Evolutionary conservation across 1,284 basidiomycete species (phyloP).

Genomic region (Malassezia arunalokei): DNA sequence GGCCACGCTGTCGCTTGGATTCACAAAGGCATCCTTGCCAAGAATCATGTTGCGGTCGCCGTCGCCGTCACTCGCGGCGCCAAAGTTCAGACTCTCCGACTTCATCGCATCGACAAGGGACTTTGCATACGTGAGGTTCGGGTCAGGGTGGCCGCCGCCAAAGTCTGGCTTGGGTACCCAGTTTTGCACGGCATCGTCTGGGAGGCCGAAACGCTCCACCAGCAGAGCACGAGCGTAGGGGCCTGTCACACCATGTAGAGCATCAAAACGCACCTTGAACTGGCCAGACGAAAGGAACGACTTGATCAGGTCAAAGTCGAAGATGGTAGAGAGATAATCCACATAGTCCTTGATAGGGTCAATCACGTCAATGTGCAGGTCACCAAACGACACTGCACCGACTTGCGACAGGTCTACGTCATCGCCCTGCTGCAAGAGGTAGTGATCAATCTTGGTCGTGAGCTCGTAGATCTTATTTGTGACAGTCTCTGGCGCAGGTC

Average conservation of each 20-base stretch:
- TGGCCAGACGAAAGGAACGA: conserved; percentile 60
- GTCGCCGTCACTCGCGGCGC: conserved; percentile 92
- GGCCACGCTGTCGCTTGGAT: conserved; percentile 89
- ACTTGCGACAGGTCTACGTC: conserved; percentile 75
- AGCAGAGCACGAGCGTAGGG: conserved; percentile 88
- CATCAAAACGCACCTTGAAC: conserved; percentile 88
- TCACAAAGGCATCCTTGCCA: conserved; percentile 93
- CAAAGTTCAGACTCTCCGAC: conserved; percentile 72
- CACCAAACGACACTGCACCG: conserved; percentile 59
- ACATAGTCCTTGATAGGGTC: conserved; percentile 88
- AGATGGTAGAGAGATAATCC: conserved; percentile 70
- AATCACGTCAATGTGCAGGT: conserved; percentile 71
- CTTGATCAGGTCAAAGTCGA: conserved; percentile 87
- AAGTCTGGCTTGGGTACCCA: conserved; percentile 84
- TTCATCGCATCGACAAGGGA: conserved; percentile 86
- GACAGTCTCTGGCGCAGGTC: conserved; percentile 85
- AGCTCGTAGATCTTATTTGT: conserved; percentile 86
- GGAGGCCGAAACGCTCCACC: conserved; percentile 68
- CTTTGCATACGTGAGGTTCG: conserved; percentile 95
- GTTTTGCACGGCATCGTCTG: conserved; percentile 74
- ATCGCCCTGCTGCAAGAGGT: conserved; percentile 70
- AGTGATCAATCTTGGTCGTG: conserved; percentile 71
- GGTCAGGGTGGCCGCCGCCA: conserved; percentile 92
- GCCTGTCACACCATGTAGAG: conserved; percentile 89
- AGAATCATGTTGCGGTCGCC: conserved; percentile 99